Base-by-base conservation (phyloP, 208 protist species). In the Trypanosoma congolense region DNA sequence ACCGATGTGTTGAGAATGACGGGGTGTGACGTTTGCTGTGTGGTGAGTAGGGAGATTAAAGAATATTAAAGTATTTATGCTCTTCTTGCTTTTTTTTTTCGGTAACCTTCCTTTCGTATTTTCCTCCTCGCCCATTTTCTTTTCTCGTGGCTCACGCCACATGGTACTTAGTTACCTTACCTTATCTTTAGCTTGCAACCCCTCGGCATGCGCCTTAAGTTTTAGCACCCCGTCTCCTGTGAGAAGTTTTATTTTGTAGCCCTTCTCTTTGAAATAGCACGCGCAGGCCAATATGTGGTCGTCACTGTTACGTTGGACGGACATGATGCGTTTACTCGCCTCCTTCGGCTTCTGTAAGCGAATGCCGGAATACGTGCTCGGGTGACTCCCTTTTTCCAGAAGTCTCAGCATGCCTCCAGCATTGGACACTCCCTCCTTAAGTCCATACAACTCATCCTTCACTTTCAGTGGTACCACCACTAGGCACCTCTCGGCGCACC, bases 211-310 rank as follows among this genome's bases (percentile, higher is more conserved):
- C 25, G 44, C 57, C 47, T 52, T 72, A 16, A 53, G 28, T 30
- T 21, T 30, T 35, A 41, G 35, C 16, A 54, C 28, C 22, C n/a
- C 21, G 65, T 54, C 57, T 36, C 8, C 9, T n/a, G 38, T 57
- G 29, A 59, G n/a, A 24, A 51, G 33, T 26, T 3, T 42, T 16
- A 41, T 10, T 26, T 51, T 21, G 31, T 46, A 25, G 28, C 12
- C 14, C 2, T 43, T 28, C n/a, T n/a, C n/a, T 14, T 22, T 33
- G 56, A 59, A 61, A 18, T 45, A 49, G 57, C 42, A 67, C 0
- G 36, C 40, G 46, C 44, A 62, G 16, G 30, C 61, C 18, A 63
- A 58, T 38, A 74, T 65, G 54, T 65, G 52, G 31, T 50, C 67
- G 55, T 63, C 57, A 40, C 49, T 56, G 26, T 49, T 55, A 22